Evolutionary conservation across 208 protist species (phyloP), one percentile per base, ranked within the genome.

Genomic region (Crithidia expoeki): DNA sequence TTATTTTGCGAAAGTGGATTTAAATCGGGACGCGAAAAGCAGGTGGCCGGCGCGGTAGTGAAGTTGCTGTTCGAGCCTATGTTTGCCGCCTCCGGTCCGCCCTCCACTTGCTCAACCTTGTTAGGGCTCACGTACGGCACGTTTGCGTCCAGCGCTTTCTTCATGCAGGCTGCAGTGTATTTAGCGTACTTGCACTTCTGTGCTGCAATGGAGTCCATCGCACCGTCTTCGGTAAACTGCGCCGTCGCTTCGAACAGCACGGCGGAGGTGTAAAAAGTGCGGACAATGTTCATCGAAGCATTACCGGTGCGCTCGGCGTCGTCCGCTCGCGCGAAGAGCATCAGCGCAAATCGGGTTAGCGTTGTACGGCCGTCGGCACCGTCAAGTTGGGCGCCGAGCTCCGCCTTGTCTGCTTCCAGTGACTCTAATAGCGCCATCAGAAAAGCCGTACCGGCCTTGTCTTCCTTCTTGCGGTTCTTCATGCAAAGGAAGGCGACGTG

Each of bases 171-270:
- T 10, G 88, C 88, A 44, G 84, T 90, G 71, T 90, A 93, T 51
- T 93, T 90, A 1, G 90, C 90, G 49, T 95, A 95, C 52, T 85
- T 84, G 33, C 80, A 85, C 68, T 91, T 91, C 59, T 92, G 74
- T 25, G 71, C 74, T 10, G 88, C 84, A 28, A 93, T 83, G 25
- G 58, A 46, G 58, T 95, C 85, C 64, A 94, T 67, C 55, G 68
- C 7, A 16, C 83, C 86, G 49, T 86, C 76, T 17, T 84, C 73
- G 21, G 76, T 93, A 65, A 94, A 95, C 74, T 93, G 88, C 64
- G 38, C 84, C 57, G 90, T 95, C 10, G 90, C 90, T 58, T 93
- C 88, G 59, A 95, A 84, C 2, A 95, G 66, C 14, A 93, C 23
- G 0, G 88, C 72, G 21, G 88, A 9, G 52, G 90, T 80, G 72